Evolutionary conservation across 768 basidiomycete genomes (phyloP), one percentile per base, ranked within the genome.

Genomic region (Pisolithus orientalis): DNA sequence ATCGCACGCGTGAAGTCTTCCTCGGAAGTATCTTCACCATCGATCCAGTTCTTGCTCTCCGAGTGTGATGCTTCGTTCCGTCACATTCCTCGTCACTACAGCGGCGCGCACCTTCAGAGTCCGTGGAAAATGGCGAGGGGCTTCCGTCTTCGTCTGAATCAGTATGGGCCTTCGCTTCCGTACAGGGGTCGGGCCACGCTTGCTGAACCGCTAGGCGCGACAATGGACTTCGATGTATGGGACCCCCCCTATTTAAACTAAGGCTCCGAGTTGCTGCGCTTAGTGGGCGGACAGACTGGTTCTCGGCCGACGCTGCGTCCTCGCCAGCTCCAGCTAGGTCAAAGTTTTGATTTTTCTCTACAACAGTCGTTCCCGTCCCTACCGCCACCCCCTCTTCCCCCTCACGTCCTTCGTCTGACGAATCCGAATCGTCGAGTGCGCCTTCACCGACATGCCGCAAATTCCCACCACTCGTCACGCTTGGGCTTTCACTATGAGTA

Each of bases 341-440:
- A 6, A 32, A n/a, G 24, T 32, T 47, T 25, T 17, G 32, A 16
- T 47, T 47, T 9, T 32, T n/a, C 5, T 32, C 46, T 10, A 10
- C 32, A 37, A 13, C 24, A 17, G 3, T 14, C 21, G 32, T 47
- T 13, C 31, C 16, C 17, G 25, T 24, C 51, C 25, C 57, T 54
- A 11, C 57, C n/a, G 59, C 61, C 8, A 25, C 51, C 13, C 54
- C 51, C 8, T 59, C 56, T 28, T 62, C 65, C 28, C 62, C 56
- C 39, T 44, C 59, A 13, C 47, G 56, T 5, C 53, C 48, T 11
- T 49, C 54, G 5, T 70, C 76, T 1, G 77, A 78, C 1, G 86
- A 87, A 68, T 89, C 87, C 0, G 86, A 89, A 60, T 89, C 87
- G 53, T 86, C 84, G 4, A 91, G 67, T 1, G 84, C 85, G 27